phyloP scores from a whole-genome alignment of 1,139 yeast genomes.

The Geotrichum reessii region DNA sequence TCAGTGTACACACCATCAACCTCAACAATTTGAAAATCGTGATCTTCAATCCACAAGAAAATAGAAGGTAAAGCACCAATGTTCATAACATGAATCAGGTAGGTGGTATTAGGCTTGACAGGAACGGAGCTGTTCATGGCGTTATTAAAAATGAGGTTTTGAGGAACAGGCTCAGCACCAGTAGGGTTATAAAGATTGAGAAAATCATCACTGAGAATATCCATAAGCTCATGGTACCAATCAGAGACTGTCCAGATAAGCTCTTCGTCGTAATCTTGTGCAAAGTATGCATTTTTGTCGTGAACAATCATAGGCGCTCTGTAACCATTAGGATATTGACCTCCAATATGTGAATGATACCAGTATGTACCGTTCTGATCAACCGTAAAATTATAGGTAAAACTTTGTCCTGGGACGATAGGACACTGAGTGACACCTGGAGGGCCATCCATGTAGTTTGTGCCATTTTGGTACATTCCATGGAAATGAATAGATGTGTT shows the following conservation, averaged over 20 bases:
- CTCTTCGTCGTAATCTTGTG: conserved; percentile 67
- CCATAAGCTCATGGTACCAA: conserved; percentile 72
- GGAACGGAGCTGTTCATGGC: conserved; percentile 63
- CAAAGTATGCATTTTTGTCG: conserved; percentile 48
- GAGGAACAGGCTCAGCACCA: conserved; percentile 95
- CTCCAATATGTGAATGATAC: conserved; percentile 88
- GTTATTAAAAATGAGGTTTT: conserved; percentile 70
- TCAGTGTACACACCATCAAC: conserved; percentile 77
- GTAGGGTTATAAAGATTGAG: conserved; percentile 77
- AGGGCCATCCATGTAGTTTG: conserved; percentile 81
- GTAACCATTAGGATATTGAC: conserved; percentile 90
- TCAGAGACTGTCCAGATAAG: conserved; percentile 62
- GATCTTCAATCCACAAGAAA: conserved; percentile 79
- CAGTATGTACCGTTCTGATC: conserved; percentile 85
- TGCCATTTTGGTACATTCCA: conserved; percentile 77
- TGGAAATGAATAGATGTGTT: conserved; percentile 86
- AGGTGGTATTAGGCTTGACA: conserved; percentile 76
- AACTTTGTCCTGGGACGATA: conserved; percentile 63
- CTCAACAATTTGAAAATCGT: conserved; percentile 73
- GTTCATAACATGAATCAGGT: conserved; percentile 69
- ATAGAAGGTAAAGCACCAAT: conserved; percentile 86
- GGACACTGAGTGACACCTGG: conserved; percentile 85
- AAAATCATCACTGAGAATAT: conserved; percentile 48
- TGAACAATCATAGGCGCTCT: conserved; percentile 72
- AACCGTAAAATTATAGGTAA: conserved; percentile 74